Base-by-base conservation (phyloP, 2,329 filamentous ascomycete species). In the Lachnellula suecica region DNA sequence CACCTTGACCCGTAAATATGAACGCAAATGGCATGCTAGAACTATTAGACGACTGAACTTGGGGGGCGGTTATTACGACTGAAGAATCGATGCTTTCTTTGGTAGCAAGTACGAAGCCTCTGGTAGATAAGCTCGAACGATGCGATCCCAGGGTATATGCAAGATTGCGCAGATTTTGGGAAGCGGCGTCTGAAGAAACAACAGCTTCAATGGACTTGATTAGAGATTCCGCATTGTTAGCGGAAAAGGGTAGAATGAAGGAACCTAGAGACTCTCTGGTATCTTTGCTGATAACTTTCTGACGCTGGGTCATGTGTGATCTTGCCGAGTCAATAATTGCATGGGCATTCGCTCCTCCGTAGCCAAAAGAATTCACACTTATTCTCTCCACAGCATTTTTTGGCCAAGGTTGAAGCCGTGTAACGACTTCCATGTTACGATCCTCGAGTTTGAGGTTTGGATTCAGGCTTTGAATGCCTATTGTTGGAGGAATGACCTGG, bases 311-410 rank as follows among this genome's bases (percentile, higher is more conserved):
- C 4, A 48, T 20, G 37, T 48, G 45, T 20, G 37, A 19, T 22
- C n/a, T 7, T 19, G 47, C 46, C 19, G 42, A 27, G 27, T 57
- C 51, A 7, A 64, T 61, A 5, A 77, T 68, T 2, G 66, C 67
- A 56, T 77, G 75, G 4, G 71, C 72, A 56, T 78, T 78, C n/a
- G 74, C 72, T 11, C 75, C 75, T 8, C 75, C 74, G 23, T 72
- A 76, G 0, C 75, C 75, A 43, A 78, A 64, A 11, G 43, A 54
- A 23, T 65, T 66, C 8, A 66, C 49, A 25, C 56, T 59, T 15
- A 42, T 44, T 47, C 54, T 50, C 6, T 51, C 43, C 10, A 40
- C n/a, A 6, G 34, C 40, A 7, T 24, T 22, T 31, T 42, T 25
- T 4, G 54, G 57, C 52, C 53, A 59, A 19, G 44, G 29, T 17